A percentile compares a stretch with the other conserved stretches of the same genome.
These are phyloP conservation scores for Panicum hallii DNA, from an alignment of 202 grass and related monocot genomes.

Conservation along the genomic window DNA sequence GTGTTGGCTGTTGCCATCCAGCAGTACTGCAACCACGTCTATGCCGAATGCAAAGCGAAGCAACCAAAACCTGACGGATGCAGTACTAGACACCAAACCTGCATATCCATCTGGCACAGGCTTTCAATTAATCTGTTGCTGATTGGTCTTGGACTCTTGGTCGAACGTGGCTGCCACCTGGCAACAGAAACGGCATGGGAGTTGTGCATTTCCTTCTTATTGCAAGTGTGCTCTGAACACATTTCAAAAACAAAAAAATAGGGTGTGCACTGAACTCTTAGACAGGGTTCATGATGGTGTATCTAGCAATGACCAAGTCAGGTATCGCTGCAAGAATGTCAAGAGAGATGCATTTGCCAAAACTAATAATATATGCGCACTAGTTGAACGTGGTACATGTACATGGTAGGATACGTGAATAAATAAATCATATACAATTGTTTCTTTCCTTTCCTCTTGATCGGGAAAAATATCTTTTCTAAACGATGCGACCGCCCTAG, in stretches of 20 bases:
- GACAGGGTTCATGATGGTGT: not conserved
- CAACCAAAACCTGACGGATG: constrained; percentile 1
- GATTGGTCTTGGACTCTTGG: not conserved
- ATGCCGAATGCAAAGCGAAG: constrained; percentile 11
- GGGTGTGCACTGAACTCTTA: not conserved
- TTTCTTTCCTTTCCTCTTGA: not conserved
- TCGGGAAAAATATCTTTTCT: not conserved
- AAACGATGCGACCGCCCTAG: not conserved
- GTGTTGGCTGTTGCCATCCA: not conserved
- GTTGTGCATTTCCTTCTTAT: not conserved
- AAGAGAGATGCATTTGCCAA: not conserved
- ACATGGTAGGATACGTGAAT: not conserved
- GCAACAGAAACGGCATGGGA: not conserved
- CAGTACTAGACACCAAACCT: not conserved
- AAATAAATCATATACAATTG: not conserved
- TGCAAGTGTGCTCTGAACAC: not conserved
- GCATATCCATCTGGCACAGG: not conserved
- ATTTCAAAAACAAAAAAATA: too few species aligned
- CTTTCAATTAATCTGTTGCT: not conserved
- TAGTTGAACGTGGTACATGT: not conserved
- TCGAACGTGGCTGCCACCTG: not conserved
- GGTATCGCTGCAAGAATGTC: not conserved
- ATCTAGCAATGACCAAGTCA: not conserved
- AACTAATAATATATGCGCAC: not conserved
- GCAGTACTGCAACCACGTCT: not conserved